Base-by-base conservation (phyloP, 176 grass and related monocot genomes). In the Phyllostachys edulis region DNA sequence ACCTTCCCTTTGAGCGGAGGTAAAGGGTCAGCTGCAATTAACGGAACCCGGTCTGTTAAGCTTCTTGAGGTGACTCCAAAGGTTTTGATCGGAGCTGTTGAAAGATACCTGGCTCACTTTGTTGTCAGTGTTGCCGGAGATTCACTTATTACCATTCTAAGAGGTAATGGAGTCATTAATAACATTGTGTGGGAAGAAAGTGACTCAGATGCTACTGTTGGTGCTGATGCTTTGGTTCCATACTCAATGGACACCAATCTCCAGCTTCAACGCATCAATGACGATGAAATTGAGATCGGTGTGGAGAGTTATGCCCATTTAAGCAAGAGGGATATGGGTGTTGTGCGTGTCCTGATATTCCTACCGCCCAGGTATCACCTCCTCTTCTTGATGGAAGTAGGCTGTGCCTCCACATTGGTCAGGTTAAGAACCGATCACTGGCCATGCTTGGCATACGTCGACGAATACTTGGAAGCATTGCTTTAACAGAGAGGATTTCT, bases 391-490 rank as follows among this genome's bases (percentile, higher is more conserved):
- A 95, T 98, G 96, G 96, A 98, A 88, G 85, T 98, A 75, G 89
- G 93, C 16, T 71, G 70, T 80, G 76, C 77, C 38, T 93, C 96
- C 4, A 98, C 96, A 39, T 84, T 98, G 83, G 87, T 95, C 63
- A 86, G 93, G 68, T 95, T 98, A 63, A 89, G 96, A 84, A 98
- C 93, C 13, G 93, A 98, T 84, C 92, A 98, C 42, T 98, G 96
- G 96, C 96, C 96, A 87, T 98, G 91, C 81, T 89, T 98, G 46
- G 96, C 96, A 83, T 98, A 93, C 36, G 89, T 98, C 27, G 96
- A 98, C 49, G 96, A 98, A 80, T 98, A 92, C 69, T 91, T 98
- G 85, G 96, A 98, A 86, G 89, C 91, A n/a, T 82, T 98, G 79
- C 81, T 98, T 75, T 87, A 75, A 69, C 83, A 86, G 61, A 73